Base-by-base conservation (phyloP, 305 asterid species). In the Rubia balearica region DNA sequence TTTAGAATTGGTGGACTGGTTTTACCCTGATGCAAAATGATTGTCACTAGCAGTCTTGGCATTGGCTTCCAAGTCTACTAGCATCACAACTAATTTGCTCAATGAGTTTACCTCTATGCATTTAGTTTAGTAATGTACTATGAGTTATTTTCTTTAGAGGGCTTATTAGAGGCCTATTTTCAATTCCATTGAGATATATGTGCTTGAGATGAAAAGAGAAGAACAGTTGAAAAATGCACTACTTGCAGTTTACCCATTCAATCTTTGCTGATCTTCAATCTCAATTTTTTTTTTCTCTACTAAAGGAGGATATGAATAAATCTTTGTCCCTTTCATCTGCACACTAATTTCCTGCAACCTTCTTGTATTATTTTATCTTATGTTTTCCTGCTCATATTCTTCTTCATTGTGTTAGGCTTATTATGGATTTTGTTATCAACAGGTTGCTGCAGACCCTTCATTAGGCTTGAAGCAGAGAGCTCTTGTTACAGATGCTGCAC, bases 371-470 rank as follows among this genome's bases (percentile, higher is more conserved):
- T 30, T 21, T 74, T 48, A 21, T 12, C 36, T 53, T 53, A 3
- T 64, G 19, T 59, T 62, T 48, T 42, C 43, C 53, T 51, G 22
- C 42, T 71, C 40, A 19, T 67, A 68, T 65, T 68, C 9, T 73
- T 69, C 27, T 70, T 74, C 4, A 13, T 22, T 27, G 3, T 38
- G 21, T 46, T 27, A 56, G 41, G 22, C 69, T 27, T 27, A 27
- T 51, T 67, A n/a, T 40, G 36, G 45, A n/a, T 43, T 62, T 71
- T 55, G 65, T 17, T 71, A 40, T 76, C 71, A 69, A 71, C 85
- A 94, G 99, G 98, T 89, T 51, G 73, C 91, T 74, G 97, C 93
- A 48, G 99, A 94, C 81, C 99, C 99, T 81, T 85, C 94, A 67
- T 77, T 94, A 82, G 81, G 97, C 85, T 79, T 89, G 79, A 94